Evolutionary conservation across 2,329 filamentous ascomycete species (phyloP).

Genomic region (Talaromyces funiculosus): DNA sequence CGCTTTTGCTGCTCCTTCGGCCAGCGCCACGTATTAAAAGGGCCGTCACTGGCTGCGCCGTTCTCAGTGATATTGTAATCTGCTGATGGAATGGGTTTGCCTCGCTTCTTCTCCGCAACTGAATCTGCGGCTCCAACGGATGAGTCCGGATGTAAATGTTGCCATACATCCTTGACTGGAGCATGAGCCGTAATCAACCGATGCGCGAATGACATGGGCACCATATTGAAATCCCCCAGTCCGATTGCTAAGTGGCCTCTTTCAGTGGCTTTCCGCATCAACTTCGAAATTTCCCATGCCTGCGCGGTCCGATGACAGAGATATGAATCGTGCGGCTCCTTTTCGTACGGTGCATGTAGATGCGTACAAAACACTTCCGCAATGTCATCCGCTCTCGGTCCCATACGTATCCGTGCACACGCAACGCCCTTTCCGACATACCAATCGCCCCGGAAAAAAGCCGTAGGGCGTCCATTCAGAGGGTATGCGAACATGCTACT

Average conservation of each 20-base stretch:
- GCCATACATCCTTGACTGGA: slow-evolving; percentile 78
- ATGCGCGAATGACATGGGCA: slow-evolving; percentile 80
- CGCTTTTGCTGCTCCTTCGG: slow-evolving; percentile 62
- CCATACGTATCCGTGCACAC: slow-evolving; percentile 70
- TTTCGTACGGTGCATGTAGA: slow-evolving; percentile 82
- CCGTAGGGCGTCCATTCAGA: slow-evolving; percentile 88
- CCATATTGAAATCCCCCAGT: slow-evolving; percentile 94
- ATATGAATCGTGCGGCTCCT: slow-evolving; percentile 74
- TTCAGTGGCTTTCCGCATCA: slow-evolving; percentile 74
- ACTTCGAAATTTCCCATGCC: slow-evolving; percentile 89
- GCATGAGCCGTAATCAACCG: slow-evolving; percentile 72
- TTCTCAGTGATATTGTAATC: slow-evolving; percentile 73
- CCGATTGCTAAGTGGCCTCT: slow-evolving; percentile 78
- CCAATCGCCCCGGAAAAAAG: slow-evolving; percentile 93
- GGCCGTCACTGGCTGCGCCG: slow-evolving; percentile 79
- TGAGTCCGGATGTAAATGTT: slow-evolving; percentile 73
- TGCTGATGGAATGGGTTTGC: slow-evolving; percentile 65
- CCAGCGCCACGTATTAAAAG: slow-evolving; percentile 94
- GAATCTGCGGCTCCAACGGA: slow-evolving; percentile 70
- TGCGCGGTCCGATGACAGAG: slow-evolving; percentile 85
- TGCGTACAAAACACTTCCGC: slow-evolving; percentile 92
- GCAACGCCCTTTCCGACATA: slow-evolving; percentile 94
- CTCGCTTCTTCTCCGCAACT: slow-evolving; percentile 59
- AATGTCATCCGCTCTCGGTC: slow-evolving; percentile 58
- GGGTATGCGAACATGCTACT: slow-evolving; percentile 80